Percentiles rank a stretch among this genome's conserved stretches.
Conservation (phyloP, 345 rosid species). For the Firmiana major region DNA sequence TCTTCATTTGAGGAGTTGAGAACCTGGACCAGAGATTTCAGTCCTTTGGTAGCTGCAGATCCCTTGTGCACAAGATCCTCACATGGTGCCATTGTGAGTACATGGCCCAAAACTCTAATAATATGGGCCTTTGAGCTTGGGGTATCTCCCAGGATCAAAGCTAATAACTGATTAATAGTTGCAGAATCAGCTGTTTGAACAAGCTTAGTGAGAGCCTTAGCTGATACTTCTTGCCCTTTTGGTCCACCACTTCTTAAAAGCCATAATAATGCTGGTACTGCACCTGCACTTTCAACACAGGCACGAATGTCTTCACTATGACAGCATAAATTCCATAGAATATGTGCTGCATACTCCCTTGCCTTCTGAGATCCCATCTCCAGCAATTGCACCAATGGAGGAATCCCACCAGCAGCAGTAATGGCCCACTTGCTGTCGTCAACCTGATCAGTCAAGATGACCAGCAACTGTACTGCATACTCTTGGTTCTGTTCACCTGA, state of each 20-base stretch:
- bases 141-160: conserved; percentile 63
- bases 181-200: conserved; percentile 71
- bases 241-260: conserved; percentile 67
- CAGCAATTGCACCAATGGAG: conserved; percentile 80
- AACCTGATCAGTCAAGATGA: conserved; percentile 65
- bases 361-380: conserved; percentile 85
- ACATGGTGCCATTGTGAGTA: conserved; percentile 61
- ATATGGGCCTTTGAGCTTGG: conserved; percentile 58
- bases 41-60: conserved; percentile 77
- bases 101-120: conserved; percentile 73
- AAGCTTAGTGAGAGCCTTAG: conserved; percentile 64
- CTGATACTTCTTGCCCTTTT: conserved; percentile 71
- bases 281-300: conserved; percentile 90
- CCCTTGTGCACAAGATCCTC: conserved; percentile 58
- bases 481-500: conserved; percentile 92
- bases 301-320: conserved; percentile 88
- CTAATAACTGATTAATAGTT: conserved; percentile 70
- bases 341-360: conserved; percentile 69
- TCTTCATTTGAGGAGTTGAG: conserved; percentile 71
- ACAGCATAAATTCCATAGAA: conserved; percentile 76
- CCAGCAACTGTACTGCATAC: conserved; percentile 66
- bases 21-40: conserved; percentile 66
- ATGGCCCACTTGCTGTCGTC: conserved; percentile 98
- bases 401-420: conserved; percentile 96
- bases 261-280: conserved; percentile 74